Evolutionary conservation across 495 filamentous ascomycete genomes (phyloP).

Genomic region (Annulohypoxylon nitens): DNA sequence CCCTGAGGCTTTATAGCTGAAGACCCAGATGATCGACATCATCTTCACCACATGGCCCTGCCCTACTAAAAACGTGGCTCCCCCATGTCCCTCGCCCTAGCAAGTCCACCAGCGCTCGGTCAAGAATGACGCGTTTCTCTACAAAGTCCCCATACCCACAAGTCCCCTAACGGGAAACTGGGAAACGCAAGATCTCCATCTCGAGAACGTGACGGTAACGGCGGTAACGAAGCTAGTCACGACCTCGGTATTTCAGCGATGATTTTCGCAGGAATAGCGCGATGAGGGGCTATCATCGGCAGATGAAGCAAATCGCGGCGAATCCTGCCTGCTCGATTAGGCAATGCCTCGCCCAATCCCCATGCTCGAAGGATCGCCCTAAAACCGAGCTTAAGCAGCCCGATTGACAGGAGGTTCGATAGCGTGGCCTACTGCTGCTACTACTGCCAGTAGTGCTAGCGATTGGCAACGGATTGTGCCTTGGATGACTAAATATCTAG

Average conservation of each 20-base stretch:
- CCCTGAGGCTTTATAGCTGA: neutral
- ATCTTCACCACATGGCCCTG: neutral
- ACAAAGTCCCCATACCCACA: neutral
- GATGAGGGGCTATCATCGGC: neutral
- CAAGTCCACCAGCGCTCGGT: neutral
- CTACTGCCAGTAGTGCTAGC: neutral
- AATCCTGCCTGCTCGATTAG: conserved; percentile 15
- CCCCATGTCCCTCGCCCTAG: neutral
- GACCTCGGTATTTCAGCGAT: neutral
- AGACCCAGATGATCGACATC: neutral
- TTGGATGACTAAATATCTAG: neutral
- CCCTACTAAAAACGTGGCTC: neutral
- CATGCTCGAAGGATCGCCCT: conserved; percentile 6
- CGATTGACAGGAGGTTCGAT: neutral
- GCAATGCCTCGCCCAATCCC: neutral
- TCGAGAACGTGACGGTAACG: neutral
- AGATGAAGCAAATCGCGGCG: neutral
- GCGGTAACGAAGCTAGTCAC: neutral
- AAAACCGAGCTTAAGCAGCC: neutral
- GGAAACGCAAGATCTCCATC: too few species aligned
- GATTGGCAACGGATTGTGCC: neutral
- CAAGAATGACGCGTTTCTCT: neutral
- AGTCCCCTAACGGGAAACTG: neutral
- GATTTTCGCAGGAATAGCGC: neutral
- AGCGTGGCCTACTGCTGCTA: neutral